phyloP scores from a whole-genome alignment of 108 stramenopile species.

The Cylindrotheca fusiformis region DNA sequence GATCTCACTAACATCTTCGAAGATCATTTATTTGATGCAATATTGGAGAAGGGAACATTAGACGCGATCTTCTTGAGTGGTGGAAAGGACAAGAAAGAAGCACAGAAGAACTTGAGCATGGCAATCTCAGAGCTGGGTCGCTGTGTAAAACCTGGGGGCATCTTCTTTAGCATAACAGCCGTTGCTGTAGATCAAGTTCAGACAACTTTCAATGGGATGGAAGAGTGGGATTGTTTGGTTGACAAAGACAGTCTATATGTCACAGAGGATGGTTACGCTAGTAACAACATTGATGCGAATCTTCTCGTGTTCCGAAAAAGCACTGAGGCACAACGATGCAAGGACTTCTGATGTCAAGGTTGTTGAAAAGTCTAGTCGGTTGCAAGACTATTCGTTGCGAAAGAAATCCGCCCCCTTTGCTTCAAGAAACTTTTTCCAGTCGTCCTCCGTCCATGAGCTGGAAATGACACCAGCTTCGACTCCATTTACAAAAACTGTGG shows the following conservation, averaged over 20 bases:
- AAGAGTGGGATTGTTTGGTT: constrained; percentile 24
- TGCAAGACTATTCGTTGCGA: neutral
- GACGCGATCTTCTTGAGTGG: constrained; percentile 73
- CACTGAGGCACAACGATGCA: too few species aligned
- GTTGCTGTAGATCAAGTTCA: constrained; percentile 45
- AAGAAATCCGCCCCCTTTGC: neutral
- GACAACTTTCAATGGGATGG: constrained; percentile 11
- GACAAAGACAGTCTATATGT: constrained; percentile 42
- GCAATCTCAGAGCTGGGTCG: constrained; percentile 54
- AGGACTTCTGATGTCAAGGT: too few species aligned
- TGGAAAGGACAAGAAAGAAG: constrained; percentile 37
- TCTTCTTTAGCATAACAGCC: constrained; percentile 55
- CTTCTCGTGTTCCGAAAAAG: constrained; percentile 43
- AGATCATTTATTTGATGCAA: constrained; percentile 57
- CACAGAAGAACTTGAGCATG: constrained; percentile 37
- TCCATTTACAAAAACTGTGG: constrained; percentile 49
- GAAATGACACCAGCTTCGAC: constrained; percentile 37
- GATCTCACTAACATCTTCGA: constrained; percentile 17
- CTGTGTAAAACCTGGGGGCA: constrained; percentile 46
- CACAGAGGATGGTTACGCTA: constrained; percentile 62
- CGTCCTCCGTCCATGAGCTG: constrained; percentile 28
- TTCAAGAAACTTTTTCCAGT: constrained; percentile 33
- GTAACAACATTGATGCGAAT: constrained; percentile 65
- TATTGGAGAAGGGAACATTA: constrained; percentile 75
- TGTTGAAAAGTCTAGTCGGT: neutral